phyloP scores from a whole-genome alignment of 176 grass and related monocot species.

The Otatea glauca region DNA sequence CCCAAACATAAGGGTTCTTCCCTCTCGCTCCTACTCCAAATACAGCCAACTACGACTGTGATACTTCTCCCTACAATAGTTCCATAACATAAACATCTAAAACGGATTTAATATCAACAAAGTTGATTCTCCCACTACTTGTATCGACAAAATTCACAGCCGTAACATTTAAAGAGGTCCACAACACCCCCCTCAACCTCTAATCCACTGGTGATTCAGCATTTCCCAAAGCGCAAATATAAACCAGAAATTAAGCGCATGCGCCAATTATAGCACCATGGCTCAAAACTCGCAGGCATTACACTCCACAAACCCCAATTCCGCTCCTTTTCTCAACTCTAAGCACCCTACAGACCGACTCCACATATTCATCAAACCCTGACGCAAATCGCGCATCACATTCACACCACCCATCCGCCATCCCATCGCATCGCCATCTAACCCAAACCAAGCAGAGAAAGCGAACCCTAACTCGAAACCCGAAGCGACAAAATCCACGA shows the following conservation, averaged over 20 bases:
- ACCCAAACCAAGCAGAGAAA: background rate
- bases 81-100: background rate
- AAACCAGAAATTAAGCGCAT: background rate
- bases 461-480: conserved; percentile 40
- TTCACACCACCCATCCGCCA: background rate
- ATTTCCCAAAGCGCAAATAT: background rate
- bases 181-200: background rate
- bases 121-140: background rate
- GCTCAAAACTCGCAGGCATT: conserved; percentile 25
- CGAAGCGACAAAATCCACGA: background rate
- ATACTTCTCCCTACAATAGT: background rate
- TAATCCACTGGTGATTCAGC: background rate
- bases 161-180: background rate
- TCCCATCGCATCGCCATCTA: conserved; percentile 24
- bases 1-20: background rate
- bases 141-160: background rate
- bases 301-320: conserved; percentile 18
- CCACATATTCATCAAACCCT: background rate
- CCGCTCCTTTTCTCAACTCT: background rate
- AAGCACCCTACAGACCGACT: background rate
- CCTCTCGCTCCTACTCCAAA: background rate
- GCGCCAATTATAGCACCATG: background rate
- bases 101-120: background rate
- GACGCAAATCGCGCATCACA: background rate
- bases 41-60: background rate